Evolutionary conservation across 2,329 filamentous ascomycete genomes (phyloP), one percentile per base, ranked within the genome.

Genomic region (Aspergillus sp.): DNA sequence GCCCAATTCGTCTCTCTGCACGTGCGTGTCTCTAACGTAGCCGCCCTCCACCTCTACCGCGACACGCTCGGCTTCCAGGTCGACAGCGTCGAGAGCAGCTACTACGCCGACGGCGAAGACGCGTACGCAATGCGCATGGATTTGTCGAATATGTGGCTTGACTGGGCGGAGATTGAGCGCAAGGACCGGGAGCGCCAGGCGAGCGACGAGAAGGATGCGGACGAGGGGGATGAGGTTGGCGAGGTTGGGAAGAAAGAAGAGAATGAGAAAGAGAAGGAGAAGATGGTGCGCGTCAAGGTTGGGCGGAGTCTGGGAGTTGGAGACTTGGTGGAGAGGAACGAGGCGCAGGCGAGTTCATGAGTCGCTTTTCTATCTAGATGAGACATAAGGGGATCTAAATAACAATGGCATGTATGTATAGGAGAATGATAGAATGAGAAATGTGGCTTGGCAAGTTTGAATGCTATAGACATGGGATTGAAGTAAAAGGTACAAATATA

Each of bases 61-160:
- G 91, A 96, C 75, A 97, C 93, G 0, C 87, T 97, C 0, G 89
- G 92, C 58, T 98, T 97, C 84, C 86, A 89, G 74, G 91, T 91
- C 68, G 92, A 95, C 67, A 95, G 93, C 52, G 68, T 80, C 41
- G 77, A 80, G 66, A 70, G 72, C 64, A 79, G 78, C 66, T 79
- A 80, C 71, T 99, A 99, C 76, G 95, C 95, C 61, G 95, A 99
- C 77, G 94, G 94, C 63, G 95, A 99, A 81, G 92, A 99, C 81
- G 95, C 95, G 43, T 97, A 89, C 76, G 91, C 88, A 74, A 99
- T 99, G 95, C 89, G 89, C 65, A 91, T 97, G 76, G 90, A 98
- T 72, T 84, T 99, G 74, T 82, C 65, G 72, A 67, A 53, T 66
- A 78, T 74, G 76, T 82, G 74, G 78, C 73, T 76, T 41, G 79